Conservation (phyloP, 176 grass and related monocot genomes). For the Triticum dicoccoides region DNA sequence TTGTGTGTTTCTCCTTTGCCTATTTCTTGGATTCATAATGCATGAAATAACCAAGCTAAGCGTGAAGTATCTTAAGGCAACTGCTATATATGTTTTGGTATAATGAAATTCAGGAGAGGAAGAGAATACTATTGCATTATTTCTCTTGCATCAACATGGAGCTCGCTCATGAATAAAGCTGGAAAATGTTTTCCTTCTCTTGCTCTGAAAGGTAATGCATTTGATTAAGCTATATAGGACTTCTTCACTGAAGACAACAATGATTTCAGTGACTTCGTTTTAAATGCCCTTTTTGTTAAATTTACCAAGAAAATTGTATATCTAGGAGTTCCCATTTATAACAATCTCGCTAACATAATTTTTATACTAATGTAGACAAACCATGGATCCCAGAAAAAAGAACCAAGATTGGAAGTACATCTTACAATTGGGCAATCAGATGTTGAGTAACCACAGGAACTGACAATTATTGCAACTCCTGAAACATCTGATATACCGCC, state of each 20-base stretch:
- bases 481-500: constrained; percentile 87
- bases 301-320: constrained; percentile 24
- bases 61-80: neutral
- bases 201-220: constrained; percentile 1
- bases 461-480: constrained; percentile 81
- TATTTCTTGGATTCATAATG: neutral
- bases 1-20: neutral
- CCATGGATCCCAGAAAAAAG: constrained; percentile 12
- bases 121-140: neutral
- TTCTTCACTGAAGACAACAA: constrained; percentile 16
- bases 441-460: constrained; percentile 83
- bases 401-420: constrained; percentile 18
- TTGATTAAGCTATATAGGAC: constrained; percentile 4
- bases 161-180: neutral
- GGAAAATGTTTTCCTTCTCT: constrained; percentile 6
- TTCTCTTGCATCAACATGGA: constrained; percentile 13
- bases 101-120: constrained; percentile 15
- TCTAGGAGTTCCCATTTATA: neutral
- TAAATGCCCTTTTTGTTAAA: neutral
- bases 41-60: neutral
- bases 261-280: constrained; percentile 12
- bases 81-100: neutral
- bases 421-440: constrained; percentile 92
- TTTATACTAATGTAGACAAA: constrained; percentile 3
- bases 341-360: neutral